Base-by-base conservation (phyloP, 164 flowering plant species). In the Magnolia officinalis region DNA sequence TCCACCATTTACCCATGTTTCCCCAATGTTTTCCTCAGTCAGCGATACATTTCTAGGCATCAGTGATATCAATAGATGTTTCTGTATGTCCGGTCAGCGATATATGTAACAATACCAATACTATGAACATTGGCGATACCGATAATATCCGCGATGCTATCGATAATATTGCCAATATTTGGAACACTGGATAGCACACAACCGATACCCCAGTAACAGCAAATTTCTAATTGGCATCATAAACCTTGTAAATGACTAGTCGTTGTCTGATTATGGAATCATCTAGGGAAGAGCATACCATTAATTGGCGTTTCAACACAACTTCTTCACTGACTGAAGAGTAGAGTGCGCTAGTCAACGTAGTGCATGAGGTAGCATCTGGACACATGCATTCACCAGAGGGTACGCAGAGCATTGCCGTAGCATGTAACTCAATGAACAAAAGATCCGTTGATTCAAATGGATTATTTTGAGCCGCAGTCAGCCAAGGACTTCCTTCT, bases 311-410 rank as follows among this genome's bases (percentile, higher is more conserved):
- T 74, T 78, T 81, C 52, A 86, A 75, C 51, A 91, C 93, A 70
- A 83, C 87, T 77, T 93, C 95, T 82, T 96, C 99, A 58, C 85
- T 81, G 72, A 91, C 92, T 50, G 97, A 86, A 76, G 97, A 92
- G 84, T 91, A 94, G n/a, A 96, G 89, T 26, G 98, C 95, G 87
- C 93, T 96, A 83, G 86, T 89, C 75, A 96, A 79, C 71, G 98
- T 82, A 69, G 99, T 86, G 79, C 99, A 94, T 49, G 87, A 76
- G 66, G 95, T 88, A 79, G 97, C 90, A 90, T 96, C 99, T 52
- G 97, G 98, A 80, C 73, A 63, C 86, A 92, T 65, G 78, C 94
- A 90, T 83, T 93, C 97, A 74, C 98, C 99, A 80, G 97, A 89
- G 79, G 97, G 95, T 66, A 90, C 81, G 80, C 93, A 90, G 21